These are phyloP conservation scores for Allium cepa DNA, from an alignment of 106 monocot genomes.

Conservation along the genomic window DNA sequence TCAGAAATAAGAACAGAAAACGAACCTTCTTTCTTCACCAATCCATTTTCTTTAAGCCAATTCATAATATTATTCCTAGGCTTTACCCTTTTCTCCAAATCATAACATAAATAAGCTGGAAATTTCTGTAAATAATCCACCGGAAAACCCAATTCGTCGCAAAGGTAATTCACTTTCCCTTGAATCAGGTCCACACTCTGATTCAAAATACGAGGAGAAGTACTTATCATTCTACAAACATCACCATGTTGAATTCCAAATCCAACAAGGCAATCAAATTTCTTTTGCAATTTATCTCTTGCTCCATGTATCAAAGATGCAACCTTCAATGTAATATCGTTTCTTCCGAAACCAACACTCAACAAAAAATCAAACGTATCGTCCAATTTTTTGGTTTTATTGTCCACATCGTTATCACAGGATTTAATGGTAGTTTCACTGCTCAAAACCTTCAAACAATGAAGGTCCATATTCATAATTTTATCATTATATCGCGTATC, in stretches of 20 bases:
- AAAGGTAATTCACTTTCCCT: conserved; percentile 54
- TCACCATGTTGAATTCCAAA: conserved; percentile 41
- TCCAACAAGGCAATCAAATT: conserved; percentile 13
- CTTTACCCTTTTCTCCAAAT: conserved; percentile 74
- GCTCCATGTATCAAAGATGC: conserved; percentile 16
- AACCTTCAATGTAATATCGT: too few relatives aligned
- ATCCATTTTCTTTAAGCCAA: conserved; percentile 66
- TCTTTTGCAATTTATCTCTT: conserved; percentile 22
- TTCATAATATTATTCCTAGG: conserved; percentile 63
- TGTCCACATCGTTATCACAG: conserved; percentile 29
- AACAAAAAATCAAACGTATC: too few relatives aligned
- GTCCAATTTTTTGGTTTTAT: conserved; percentile 11
- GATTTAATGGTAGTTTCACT: conserved; percentile 28
- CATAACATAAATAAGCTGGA: conserved; percentile 63
- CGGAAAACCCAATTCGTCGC: conserved; percentile 39
- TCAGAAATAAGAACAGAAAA: conserved; percentile 65
- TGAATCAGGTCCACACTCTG: conserved; percentile 31
- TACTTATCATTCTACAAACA: conserved; percentile 58
- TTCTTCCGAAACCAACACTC: too few relatives aligned
- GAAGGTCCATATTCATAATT: conserved; percentile 19
- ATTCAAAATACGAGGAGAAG: conserved; percentile 55
- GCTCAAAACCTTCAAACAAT: conserved; percentile 27
- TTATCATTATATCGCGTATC: conserved; percentile 31
- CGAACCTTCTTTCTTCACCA: conserved; percentile 42
- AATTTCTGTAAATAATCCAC: conserved; percentile 54